phyloP scores from a whole-genome alignment of 305 asterid genomes.

The Fraxinus angustifolia region DNA sequence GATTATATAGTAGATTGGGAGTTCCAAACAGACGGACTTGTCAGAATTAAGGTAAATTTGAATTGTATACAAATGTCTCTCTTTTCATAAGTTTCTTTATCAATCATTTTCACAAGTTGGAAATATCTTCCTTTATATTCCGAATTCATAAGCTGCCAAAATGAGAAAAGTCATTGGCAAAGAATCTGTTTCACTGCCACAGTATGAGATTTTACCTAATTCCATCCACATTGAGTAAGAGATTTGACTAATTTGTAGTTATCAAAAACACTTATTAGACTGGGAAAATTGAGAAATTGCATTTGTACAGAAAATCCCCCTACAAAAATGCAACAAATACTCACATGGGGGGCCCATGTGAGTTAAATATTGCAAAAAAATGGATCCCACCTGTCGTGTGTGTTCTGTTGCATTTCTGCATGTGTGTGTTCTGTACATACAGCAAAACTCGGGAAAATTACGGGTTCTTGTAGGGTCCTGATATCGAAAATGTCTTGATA shows the following conservation, averaged over 20 bases:
- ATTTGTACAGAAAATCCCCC: too few species aligned
- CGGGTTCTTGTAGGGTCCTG: not conserved
- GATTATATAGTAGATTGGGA: slow-evolving; percentile 96
- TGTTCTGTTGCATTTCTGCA: too few species aligned
- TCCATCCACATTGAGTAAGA: not conserved
- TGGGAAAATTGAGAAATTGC: not conserved
- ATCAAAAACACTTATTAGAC: not conserved
- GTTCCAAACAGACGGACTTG: slow-evolving; percentile 88
- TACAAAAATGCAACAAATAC: too few species aligned
- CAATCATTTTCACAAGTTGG: slow-evolving; percentile 35
- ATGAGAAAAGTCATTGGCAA: not conserved
- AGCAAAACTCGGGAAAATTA: not conserved
- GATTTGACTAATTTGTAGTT: not conserved
- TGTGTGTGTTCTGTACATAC: too few species aligned
- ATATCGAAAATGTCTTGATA: not conserved
- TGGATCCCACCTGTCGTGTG: too few species aligned
- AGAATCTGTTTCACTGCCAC: not conserved
- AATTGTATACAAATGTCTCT: not conserved
- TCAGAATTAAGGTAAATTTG: slow-evolving; percentile 60
- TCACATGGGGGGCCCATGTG: too few species aligned
- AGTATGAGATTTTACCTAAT: not conserved
- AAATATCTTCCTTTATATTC: not conserved
- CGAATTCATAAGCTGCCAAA: slow-evolving; percentile 22
- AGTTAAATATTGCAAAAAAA: too few species aligned
- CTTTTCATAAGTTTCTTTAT: slow-evolving; percentile 12